Base-by-base conservation (phyloP, 129 eudicot genomes). In the Oenanthe sinensis region DNA sequence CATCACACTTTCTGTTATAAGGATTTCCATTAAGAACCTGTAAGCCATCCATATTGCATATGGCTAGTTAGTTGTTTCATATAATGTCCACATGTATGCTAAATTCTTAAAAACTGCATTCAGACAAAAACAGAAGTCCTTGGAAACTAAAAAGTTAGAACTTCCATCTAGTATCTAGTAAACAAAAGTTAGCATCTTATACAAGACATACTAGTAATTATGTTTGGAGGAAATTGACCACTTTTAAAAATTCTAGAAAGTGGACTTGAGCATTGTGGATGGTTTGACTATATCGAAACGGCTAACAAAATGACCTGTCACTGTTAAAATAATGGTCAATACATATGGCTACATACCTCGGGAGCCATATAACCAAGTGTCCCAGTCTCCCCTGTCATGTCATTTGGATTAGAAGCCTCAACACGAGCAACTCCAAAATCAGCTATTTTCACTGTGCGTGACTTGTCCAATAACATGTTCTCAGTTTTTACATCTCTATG, bases 321-420 rank as follows among this genome's bases (percentile, higher is more conserved):
- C 16, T 47, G 50, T 47, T 9, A 47, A 10, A 47, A 47, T 8
- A 47, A 20, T 24, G 28, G 33, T 63, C 40, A 5, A 65, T 65
- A 65, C 2, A 65, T 13, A 13, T 65, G 39, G 45, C 20, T 76
- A 46, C 63, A 71, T 80, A 88, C 92, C 92, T 88, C 89, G 26
- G 89, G 89, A 62, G 92, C 92, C 92, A 88, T 88, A 79, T 86
- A 88, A 5, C 89, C 92, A 4, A 78, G 83, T 65, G 92, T 88
- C 55, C 92, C 92, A 12, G 76, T 77, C 76, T 88, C 86, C 19
- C 86, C 87, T 24, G 85, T 81, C 72, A 70, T 83, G 28, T 86
- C 72, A 75, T 72, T 75, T 6, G 78, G 39, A 84, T 85, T 84
- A 24, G 81, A 68, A 74, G 87, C 79, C 74, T 86, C 87, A 42